Base-by-base conservation (phyloP, 352 stramenopile genomes). In the Thraustotheca clavata region DNA sequence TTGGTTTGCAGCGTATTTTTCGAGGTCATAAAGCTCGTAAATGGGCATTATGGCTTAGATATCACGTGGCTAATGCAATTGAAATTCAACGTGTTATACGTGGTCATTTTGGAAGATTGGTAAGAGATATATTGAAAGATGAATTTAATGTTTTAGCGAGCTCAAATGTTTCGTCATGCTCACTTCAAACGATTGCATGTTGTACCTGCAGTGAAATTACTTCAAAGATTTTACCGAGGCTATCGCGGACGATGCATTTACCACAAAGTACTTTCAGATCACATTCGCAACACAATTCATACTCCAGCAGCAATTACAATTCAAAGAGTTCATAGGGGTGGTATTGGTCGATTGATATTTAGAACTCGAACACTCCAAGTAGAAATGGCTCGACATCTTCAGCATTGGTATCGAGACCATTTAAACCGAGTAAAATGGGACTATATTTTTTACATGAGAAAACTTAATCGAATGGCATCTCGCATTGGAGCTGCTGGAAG, bases 151-250 rank as follows among this genome's bases (percentile, higher is more conserved):
- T 59, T 33, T 24, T 54, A 65, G 32, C 69, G 79, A 20, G 79
- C 71, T 14, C 46, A 69, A 4, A 71, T 82, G 7, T 71, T 88
- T 34, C 72, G 74, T 4, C 50, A 68, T 1, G 77, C 80, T 4
- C 74, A 60, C 11, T 69, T 71, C 55, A 88, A 83, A 29, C 61
- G 71, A 6, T 62, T 36, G 3, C 70, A 88, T 5, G 27, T 87
- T 0, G 68, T 84, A 31, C 80, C 80, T 39, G 73, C 79, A 0
- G 76, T 62, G 29, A 48, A 47, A 2, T 34, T 39, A 0, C 78
- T 91, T 33, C 83, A 91, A 35, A 73, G 80, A 20, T 38, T 87
- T 9, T 91, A 77, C 71, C 67, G 79, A 40, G 83, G 80, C 1
- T 59, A 72, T 48, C 49, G 52, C 8, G 83, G 71, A 2, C 76